A percentile compares a stretch with the other conserved stretches of the same genome.
Conservation (phyloP, 2,329 filamentous ascomycete species). For the Lasiodiplodia citricola region DNA sequence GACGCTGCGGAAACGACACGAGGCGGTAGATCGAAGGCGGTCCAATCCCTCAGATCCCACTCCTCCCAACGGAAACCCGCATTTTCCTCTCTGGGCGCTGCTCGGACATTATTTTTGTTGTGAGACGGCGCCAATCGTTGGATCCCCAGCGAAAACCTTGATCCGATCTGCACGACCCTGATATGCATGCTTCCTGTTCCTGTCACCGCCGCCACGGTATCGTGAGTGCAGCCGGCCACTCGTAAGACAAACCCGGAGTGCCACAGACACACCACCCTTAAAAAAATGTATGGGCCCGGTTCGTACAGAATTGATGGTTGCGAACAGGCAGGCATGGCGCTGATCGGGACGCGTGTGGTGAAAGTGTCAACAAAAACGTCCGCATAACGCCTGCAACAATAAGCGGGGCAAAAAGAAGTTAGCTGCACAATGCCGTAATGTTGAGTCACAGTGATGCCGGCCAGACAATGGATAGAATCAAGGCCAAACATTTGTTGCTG, state of each 20-base stretch:
- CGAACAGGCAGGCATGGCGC: not conserved
- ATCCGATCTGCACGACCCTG: constrained; percentile 9
- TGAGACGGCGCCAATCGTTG: not conserved
- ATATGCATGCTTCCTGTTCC: constrained; percentile 18
- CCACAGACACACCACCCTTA: not conserved
- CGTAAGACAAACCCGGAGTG: not conserved
- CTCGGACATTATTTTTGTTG: not conserved
- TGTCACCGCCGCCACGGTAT: constrained; percentile 18
- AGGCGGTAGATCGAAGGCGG: not conserved
- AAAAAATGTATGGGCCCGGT: not conserved
- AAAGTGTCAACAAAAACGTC: not conserved
- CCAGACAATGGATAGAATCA: not conserved
- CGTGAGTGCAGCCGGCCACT: not conserved
- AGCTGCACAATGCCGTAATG: not conserved
- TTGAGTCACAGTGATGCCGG: not conserved
- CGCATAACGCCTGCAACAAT: not conserved
- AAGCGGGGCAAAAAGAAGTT: not conserved
- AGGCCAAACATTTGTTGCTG: not conserved
- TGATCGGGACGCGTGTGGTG: not conserved
- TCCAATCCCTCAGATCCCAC: constrained; percentile 2
- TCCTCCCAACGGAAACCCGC: not conserved
- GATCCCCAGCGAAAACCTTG: not conserved
- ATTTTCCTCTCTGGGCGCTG: not conserved
- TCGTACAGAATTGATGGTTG: not conserved
- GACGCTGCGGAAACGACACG: not conserved